Evolutionary conservation across 1,139 yeast species (phyloP).

Genomic region (Hansenula lynferdii): DNA sequence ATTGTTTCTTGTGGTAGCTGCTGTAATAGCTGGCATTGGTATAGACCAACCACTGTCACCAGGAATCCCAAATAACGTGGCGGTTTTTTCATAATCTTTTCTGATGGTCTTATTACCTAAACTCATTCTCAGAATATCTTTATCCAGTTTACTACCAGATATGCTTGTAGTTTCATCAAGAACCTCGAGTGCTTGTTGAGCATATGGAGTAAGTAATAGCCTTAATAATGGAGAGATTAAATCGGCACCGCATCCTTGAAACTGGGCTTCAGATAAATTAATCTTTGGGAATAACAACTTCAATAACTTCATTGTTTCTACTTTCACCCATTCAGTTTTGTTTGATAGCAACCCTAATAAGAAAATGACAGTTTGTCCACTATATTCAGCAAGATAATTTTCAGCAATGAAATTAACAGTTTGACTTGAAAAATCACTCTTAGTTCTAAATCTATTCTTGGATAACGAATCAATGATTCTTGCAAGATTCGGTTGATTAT

Average conservation of each 20-base stretch:
- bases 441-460: conserved; percentile 77
- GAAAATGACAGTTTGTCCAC: conserved; percentile 71
- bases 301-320: conserved; percentile 73
- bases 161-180: conserved; percentile 80
- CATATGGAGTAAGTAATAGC: conserved; percentile 77
- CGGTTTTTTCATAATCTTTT: conserved; percentile 80
- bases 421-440: conserved; percentile 83
- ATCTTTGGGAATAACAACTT: conserved; percentile 72
- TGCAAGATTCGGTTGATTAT: conserved; percentile 56
- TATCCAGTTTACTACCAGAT: conserved; percentile 88
- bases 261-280: conserved; percentile 74
- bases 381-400: conserved; percentile 69
- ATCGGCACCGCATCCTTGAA: conserved; percentile 92
- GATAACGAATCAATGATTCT: conserved; percentile 74
- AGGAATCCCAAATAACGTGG: conserved; percentile 91
- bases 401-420: conserved; percentile 63
- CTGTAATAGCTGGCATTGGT: conserved; percentile 89
- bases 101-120: conserved; percentile 76
- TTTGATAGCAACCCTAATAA: conserved; percentile 77
- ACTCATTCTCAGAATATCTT: conserved; percentile 87
- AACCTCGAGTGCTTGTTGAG: conserved; percentile 84
- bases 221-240: conserved; percentile 85
- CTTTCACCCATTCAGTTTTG: conserved; percentile 69
- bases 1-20: conserved; percentile 84
- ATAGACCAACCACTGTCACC: conserved; percentile 98